Conservation (phyloP, 1,284 basidiomycete species). For the Cystobasidium pallidum region DNA sequence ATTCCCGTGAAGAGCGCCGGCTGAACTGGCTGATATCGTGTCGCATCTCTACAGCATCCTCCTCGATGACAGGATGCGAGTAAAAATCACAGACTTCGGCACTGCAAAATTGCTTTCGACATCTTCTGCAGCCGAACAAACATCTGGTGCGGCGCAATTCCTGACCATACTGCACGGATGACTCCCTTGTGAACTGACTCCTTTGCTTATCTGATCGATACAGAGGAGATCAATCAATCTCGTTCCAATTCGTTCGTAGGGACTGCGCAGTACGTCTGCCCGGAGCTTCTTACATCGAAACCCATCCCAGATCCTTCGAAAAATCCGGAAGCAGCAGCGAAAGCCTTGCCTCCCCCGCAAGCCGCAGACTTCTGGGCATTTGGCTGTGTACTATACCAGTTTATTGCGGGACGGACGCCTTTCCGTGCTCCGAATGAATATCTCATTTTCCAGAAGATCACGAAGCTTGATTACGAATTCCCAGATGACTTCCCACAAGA, state of each 20-base stretch:
- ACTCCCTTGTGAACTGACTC: too few species aligned
- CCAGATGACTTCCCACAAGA: constrained; percentile 60
- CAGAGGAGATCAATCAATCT: constrained; percentile 50
- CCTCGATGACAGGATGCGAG: constrained; percentile 77
- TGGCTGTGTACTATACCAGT: constrained; percentile 63
- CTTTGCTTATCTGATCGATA: constrained; percentile 45
- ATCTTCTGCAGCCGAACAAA: constrained; percentile 2
- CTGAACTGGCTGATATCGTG: neutral
- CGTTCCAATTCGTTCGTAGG: constrained; percentile 85
- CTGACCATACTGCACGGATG: too few species aligned
- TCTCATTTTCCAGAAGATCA: constrained; percentile 64
- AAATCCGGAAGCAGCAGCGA: constrained; percentile 9
- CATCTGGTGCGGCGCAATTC: neutral
- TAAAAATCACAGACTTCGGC: constrained; percentile 97
- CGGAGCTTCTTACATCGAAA: constrained; percentile 78
- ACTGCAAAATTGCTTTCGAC: constrained; percentile 73
- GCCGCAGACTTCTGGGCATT: constrained; percentile 64
- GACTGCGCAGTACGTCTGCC: constrained; percentile 93
- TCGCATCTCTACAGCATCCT: constrained; percentile 63
- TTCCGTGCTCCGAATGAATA: constrained; percentile 65
- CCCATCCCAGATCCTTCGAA: constrained; percentile 51
- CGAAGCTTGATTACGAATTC: constrained; percentile 60
- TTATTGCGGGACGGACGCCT: constrained; percentile 62
- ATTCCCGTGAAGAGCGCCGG: neutral
- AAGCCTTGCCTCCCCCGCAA: neutral